Conservation (phyloP, 495 filamentous ascomycete species). For the Pseudoneurospora amorphoporcata region DNA sequence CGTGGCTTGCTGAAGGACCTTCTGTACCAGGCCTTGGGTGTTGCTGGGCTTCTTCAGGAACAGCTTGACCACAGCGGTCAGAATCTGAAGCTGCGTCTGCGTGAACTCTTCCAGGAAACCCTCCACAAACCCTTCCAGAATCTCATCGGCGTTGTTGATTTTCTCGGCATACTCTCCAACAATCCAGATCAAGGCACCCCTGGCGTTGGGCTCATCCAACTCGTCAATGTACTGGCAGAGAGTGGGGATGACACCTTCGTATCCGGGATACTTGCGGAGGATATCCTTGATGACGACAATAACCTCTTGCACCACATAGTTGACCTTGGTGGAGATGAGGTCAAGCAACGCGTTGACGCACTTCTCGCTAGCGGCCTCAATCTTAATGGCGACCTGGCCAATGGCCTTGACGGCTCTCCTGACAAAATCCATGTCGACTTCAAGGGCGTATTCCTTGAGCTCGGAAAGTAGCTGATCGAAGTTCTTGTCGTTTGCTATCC, state of each 20-base stretch:
- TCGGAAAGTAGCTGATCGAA: constrained; percentile 94
- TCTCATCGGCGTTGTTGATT: constrained; percentile 88
- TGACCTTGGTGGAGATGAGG: constrained; percentile 93
- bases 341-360: constrained; percentile 93
- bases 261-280: constrained; percentile 97
- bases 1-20: constrained; percentile 96
- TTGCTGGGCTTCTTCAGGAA: constrained; percentile 97
- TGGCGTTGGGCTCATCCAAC: constrained; percentile 96
- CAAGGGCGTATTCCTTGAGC: constrained; percentile 91
- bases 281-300: constrained; percentile 99
- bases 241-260: constrained; percentile 92
- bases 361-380: constrained; percentile 78
- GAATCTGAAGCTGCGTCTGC: constrained; percentile 87
- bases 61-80: constrained; percentile 95
- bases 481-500: constrained; percentile 93
- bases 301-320: constrained; percentile 99
- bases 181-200: constrained; percentile 99
- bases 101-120: constrained; percentile 89
- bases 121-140: constrained; percentile 90
- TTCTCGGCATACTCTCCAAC: constrained; percentile 96
- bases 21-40: constrained; percentile 85
- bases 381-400: constrained; percentile 97
- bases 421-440: constrained; percentile 98
- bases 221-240: constrained; percentile 95
- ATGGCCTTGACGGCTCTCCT: constrained; percentile 96